Conservation (phyloP, 768 basidiomycete genomes). For the Porpolomopsis calyptriformis region DNA sequence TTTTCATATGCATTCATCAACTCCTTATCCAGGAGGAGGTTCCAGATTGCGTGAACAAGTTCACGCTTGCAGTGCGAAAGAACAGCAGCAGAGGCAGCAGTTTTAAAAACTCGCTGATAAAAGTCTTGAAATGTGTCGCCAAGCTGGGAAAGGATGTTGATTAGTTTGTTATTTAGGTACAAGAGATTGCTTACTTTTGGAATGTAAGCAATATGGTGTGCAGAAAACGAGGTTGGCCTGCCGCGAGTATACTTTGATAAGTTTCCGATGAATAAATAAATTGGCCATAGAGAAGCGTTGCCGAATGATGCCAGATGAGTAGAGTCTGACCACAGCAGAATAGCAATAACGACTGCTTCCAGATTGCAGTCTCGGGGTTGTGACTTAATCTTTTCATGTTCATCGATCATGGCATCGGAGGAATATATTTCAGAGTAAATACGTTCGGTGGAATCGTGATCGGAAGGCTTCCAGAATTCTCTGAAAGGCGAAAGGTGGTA, state of each 20-base stretch:
- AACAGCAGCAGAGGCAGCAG: slow-evolving; percentile 8
- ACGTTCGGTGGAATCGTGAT: too few species aligned
- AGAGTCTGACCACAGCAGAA: slow-evolving; percentile 22
- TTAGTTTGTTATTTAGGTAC: not conserved
- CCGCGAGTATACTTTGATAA: slow-evolving; percentile 24
- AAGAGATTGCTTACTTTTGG: slow-evolving; percentile 16
- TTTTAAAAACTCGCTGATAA: slow-evolving; percentile 9
- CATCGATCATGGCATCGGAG: slow-evolving; percentile 10
- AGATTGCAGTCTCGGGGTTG: slow-evolving; percentile 6
- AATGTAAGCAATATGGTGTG: slow-evolving; percentile 26
- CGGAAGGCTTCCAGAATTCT: too few species aligned
- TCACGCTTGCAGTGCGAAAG: slow-evolving; percentile 19
- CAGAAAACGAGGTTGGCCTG: slow-evolving; percentile 14
- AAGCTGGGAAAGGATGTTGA: slow-evolving; percentile 12
- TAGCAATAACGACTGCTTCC: slow-evolving; percentile 13
- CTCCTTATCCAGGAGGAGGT: slow-evolving; percentile 13
- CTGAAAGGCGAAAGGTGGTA: too few species aligned
- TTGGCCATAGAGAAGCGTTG: slow-evolving; percentile 21
- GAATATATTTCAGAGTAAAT: slow-evolving; percentile 18
- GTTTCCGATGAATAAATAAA: slow-evolving; percentile 25
- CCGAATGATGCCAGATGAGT: slow-evolving; percentile 20
- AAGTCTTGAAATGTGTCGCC: slow-evolving; percentile 16
- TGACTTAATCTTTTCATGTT: slow-evolving; percentile 4
- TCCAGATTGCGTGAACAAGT: slow-evolving; percentile 20
- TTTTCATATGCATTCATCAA: slow-evolving; percentile 18